Conservation (phyloP, 1,284 basidiomycete genomes). For the Trichosporon coremiiforme region DNA sequence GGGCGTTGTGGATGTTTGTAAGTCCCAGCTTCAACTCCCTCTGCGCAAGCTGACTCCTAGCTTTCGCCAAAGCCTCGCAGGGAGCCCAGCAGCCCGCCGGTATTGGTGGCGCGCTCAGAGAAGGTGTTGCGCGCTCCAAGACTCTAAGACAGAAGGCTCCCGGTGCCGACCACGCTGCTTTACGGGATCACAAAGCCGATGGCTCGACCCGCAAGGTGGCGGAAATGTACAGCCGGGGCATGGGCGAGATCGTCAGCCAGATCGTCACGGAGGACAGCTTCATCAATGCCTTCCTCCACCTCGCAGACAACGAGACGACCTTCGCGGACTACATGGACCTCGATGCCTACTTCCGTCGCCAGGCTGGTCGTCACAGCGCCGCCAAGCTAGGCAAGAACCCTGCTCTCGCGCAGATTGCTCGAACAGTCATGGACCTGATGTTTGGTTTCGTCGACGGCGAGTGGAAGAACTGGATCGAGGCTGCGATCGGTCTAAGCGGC, state of each 20-base stretch:
- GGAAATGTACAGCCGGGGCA: slow-evolving; percentile 69
- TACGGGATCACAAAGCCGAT: slow-evolving; percentile 20
- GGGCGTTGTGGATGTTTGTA: slow-evolving; percentile 38
- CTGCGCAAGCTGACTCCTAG: slow-evolving; percentile 10
- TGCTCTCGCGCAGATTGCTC: slow-evolving; percentile 74
- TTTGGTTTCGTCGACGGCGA: slow-evolving; percentile 89
- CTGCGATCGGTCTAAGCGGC: slow-evolving; percentile 59
- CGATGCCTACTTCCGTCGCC: slow-evolving; percentile 89
- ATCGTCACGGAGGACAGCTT: slow-evolving; percentile 84
- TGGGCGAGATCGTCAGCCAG: slow-evolving; percentile 75
- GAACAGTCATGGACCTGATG: slow-evolving; percentile 88
- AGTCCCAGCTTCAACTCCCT: slow-evolving; percentile 22
- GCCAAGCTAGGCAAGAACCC: slow-evolving; percentile 63
- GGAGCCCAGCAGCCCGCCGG: slow-evolving; percentile 17
- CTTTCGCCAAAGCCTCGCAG: slow-evolving; percentile 23
- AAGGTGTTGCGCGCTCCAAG: slow-evolving; percentile 68
- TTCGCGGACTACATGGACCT: slow-evolving; percentile 95
- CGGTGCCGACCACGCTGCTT: slow-evolving; percentile 3
- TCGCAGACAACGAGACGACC: slow-evolving; percentile 81
- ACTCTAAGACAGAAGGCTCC: slow-evolving; percentile 58
- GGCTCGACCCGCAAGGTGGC: slow-evolving; percentile 27
- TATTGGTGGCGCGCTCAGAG: slow-evolving; percentile 25
- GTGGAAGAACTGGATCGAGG: slow-evolving; percentile 81
- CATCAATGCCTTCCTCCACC: slow-evolving; percentile 87
- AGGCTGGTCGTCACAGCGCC: slow-evolving; percentile 68